phyloP scores from a whole-genome alignment of 805 yeast genomes.

The Sugiyamaella smithiae region DNA sequence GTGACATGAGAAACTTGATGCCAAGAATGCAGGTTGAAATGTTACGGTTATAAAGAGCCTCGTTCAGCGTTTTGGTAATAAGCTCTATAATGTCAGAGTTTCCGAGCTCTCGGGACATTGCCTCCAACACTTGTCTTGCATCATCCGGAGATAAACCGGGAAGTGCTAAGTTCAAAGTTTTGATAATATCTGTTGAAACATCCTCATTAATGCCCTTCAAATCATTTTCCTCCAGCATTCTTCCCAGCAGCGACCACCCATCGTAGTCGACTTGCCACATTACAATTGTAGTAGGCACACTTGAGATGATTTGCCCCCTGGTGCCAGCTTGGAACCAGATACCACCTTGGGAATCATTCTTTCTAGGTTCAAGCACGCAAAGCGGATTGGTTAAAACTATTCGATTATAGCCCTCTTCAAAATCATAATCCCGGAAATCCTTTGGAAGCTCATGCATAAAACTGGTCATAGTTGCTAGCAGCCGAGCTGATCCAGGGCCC shows the following conservation, averaged over 20 bases:
- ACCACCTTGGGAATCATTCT: constrained; percentile 43
- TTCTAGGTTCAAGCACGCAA: constrained; percentile 57
- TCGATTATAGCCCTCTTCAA: constrained; percentile 49
- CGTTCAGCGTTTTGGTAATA: constrained; percentile 64
- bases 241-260: constrained; percentile 86
- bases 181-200: constrained; percentile 14
- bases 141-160: constrained; percentile 32
- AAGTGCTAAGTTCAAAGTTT: constrained; percentile 2
- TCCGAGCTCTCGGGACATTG: constrained; percentile 44
- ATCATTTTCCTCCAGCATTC: constrained; percentile 63
- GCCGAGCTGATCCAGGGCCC: constrained; percentile 66
- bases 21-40: constrained; percentile 45
- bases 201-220: constrained; percentile 31
- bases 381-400: constrained; percentile 49
- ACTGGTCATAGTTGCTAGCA: constrained; percentile 55
- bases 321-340: constrained; percentile 55
- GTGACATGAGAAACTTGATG: constrained; percentile 48
- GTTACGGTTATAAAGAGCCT: constrained; percentile 56
- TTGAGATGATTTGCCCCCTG: constrained; percentile 65
- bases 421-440: constrained; percentile 43
- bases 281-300: constrained; percentile 36
- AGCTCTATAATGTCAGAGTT: constrained; percentile 62
- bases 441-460: constrained; percentile 51
- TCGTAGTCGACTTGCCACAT: constrained; percentile 66
- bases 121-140: constrained; percentile 40